phyloP scores from a whole-genome alignment of 2,329 filamentous ascomycete species.

The Blastomyces silverae region DNA sequence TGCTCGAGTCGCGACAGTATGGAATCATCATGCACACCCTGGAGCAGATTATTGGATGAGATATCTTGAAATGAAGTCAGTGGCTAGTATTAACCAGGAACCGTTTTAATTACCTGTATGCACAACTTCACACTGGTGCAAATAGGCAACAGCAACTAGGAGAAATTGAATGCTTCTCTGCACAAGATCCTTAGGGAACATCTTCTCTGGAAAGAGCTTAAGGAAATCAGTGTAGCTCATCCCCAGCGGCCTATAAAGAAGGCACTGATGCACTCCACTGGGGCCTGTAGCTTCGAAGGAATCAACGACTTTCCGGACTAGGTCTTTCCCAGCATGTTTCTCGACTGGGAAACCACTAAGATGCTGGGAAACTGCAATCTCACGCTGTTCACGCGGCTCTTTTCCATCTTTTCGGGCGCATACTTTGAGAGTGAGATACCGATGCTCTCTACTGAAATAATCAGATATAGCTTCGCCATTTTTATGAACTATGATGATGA shows the following conservation, averaged over 20 bases:
- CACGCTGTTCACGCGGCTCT: constrained; percentile 12
- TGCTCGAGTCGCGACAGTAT: constrained; percentile 25
- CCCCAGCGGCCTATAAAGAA: constrained; percentile 24
- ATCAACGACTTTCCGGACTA: constrained; percentile 24
- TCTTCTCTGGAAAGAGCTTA: constrained; percentile 13
- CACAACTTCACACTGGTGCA: constrained; percentile 17
- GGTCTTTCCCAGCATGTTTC: constrained; percentile 20
- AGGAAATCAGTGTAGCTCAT: constrained; percentile 18
- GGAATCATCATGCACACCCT: constrained; percentile 24
- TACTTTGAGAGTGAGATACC: constrained; percentile 14
- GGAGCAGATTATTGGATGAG: constrained; percentile 26
- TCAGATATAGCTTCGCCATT: not conserved
- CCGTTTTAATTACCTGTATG: constrained; percentile 21
- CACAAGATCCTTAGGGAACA: constrained; percentile 14
- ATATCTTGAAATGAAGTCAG: constrained; percentile 24
- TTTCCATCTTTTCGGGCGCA: not conserved
- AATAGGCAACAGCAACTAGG: constrained; percentile 11
- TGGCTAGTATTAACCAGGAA: not conserved
- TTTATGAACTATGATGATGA: constrained; percentile 5
- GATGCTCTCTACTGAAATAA: constrained; percentile 5
- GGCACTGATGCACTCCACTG: constrained; percentile 22
- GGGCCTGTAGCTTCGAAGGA: constrained; percentile 26
- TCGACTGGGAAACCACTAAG: constrained; percentile 19
- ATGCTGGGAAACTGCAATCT: constrained; percentile 23
- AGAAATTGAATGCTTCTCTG: constrained; percentile 14